Base-by-base conservation (phyloP, 2,329 filamentous ascomycete species). In the Calycina herbarum region DNA sequence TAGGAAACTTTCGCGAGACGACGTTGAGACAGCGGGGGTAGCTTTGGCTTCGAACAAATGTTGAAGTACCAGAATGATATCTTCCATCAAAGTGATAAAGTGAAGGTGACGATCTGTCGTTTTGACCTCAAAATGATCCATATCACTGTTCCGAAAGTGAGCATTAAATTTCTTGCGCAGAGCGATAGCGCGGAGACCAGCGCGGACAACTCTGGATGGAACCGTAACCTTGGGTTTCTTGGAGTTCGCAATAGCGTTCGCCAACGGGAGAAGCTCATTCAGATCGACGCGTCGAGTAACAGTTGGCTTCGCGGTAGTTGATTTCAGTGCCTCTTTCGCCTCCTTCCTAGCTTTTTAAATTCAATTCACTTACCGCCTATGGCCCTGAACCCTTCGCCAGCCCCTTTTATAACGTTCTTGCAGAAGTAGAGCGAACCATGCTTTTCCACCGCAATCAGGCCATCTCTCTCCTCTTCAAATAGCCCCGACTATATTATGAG, bases 61-160 rank as follows among this genome's bases (percentile, higher is more conserved):
- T 33, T 70, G 61, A 11, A 70, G 62, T 42, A 58, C 27, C 13
- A 61, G 24, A 10, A 70, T 40, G 11, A 66, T 61, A 15, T 66
- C 38, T 48, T 70, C 66, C 61, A 70, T 64, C 29, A 69, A 57
- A 5, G 27, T 35, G 17, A 61, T 66, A 35, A 70, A 67, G 35
- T 65, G 65, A 4, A 51, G 54, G 61, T 70, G 64, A 1, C 57
- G 3, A 11, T 61, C 29, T 61, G 69, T 70, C 1, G 40, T 15
- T 7, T 45, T n/a, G 10, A 17, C 45, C 51, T 66, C 40, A 5
- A 38, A 11, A 40, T 67, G 63, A 24, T 38, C 27, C 3, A 11
- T 17, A 1, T 29, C 61, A 3, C 29, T 42, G 6, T 17, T 31
- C 27, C 20, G 10, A 51, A 69, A 69, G 20, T 60, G 60, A 17